Base-by-base conservation (phyloP, 192 early-diverging fungal genomes). In the Dispira parvispora region DNA sequence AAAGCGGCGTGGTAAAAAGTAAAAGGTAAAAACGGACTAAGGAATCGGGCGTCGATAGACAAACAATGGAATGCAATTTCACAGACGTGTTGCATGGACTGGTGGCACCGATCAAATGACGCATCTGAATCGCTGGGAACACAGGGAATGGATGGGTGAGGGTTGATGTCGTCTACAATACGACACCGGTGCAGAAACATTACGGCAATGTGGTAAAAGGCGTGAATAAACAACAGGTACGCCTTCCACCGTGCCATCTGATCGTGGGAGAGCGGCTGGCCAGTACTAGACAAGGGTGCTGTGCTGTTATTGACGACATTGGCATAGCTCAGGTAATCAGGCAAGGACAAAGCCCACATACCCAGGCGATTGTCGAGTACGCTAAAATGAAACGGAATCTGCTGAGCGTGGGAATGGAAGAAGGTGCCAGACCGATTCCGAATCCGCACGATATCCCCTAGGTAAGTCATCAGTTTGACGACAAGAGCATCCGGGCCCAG, bases 11-110 rank as follows among this genome's bases (percentile, higher is more conserved):
- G 58, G 58, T 61, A 61, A 45, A 61, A 61, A 42, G 58, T 25
- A 61, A 61, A 61, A 4, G 58, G 58, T 12, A 61, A 38, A 44
- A 61, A 61, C 43, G 58, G 58, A 25, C 58, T 61, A 12, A 61
- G 38, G 43, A 61, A 44, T 5, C 58, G 58, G 42, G 13, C 9
- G 58, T 61, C 58, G 12, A 61, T 32, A 8, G 28, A n/a, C 58
- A 61, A 9, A 8, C 20, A n/a, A 11, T 32, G 43, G 11, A 1
- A 42, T 6, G 58, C 58, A 61, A 61, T 61, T n/a, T 61, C 58
- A 14, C 42, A 21, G 11, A 61, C 58, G 28, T 20, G 11, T 20
- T 16, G 6, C 58, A 61, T 61, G 42, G 58, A 42, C 13, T 14
- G 25, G 42, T 61, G 45, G 58, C 58, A 61, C 26, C 58, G 58